These are phyloP conservation scores for Colletotrichum sp. DNA, from an alignment of 2,329 filamentous ascomycete genomes.

Conservation along the genomic window DNA sequence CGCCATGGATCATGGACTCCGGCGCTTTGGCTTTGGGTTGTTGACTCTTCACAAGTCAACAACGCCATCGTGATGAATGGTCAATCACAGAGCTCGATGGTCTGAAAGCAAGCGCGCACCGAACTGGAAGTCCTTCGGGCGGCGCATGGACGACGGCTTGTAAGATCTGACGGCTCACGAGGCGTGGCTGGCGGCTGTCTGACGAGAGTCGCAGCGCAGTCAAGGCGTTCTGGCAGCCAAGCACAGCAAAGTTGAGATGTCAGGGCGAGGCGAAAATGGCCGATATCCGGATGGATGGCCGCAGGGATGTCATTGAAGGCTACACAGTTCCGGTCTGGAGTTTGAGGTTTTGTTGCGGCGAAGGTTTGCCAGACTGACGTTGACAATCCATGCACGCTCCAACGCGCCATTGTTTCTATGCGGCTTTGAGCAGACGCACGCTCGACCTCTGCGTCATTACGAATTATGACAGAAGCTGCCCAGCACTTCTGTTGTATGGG, in stretches of 20 bases:
- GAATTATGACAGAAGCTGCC: conserved; percentile 3
- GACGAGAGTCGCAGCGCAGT: not conserved
- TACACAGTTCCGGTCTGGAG: conserved; percentile 5
- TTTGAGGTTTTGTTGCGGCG: conserved; percentile 3
- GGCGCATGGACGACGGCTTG: not conserved
- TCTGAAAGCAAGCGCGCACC: not conserved
- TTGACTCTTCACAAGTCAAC: not conserved
- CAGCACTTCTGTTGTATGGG: not conserved
- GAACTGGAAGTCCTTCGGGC: not conserved
- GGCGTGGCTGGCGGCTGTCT: not conserved
- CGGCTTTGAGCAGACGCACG: not conserved
- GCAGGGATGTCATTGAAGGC: not conserved
- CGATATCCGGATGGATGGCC: not conserved
- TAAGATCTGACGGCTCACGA: conserved; percentile 9
- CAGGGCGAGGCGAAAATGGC: not conserved
- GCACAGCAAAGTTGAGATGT: not conserved
- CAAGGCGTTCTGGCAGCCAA: not conserved
- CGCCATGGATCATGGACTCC: not conserved
- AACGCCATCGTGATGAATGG: not conserved
- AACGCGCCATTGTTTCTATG: not conserved
- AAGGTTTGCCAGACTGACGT: not conserved
- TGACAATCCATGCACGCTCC: conserved; percentile 1
- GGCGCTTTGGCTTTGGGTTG: not conserved
- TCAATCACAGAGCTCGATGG: not conserved
- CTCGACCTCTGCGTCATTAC: not conserved